A percentile compares a stretch with the other conserved stretches of the same genome.
These are phyloP conservation scores for Lachnellula subtilissima DNA, from an alignment of 2,329 filamentous ascomycete genomes.

Conservation along the genomic window DNA sequence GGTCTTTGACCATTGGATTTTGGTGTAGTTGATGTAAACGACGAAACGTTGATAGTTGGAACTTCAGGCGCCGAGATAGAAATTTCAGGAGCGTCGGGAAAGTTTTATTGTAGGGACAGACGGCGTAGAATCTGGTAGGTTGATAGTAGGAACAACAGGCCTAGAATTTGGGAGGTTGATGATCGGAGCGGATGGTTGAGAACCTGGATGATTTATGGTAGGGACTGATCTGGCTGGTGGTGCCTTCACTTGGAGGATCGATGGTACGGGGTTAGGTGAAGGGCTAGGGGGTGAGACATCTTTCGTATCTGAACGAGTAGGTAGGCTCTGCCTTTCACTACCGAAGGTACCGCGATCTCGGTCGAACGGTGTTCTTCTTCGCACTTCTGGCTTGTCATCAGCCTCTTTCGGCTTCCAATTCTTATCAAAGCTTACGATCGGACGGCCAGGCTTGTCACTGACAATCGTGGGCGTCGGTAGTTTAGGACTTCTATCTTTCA, in stretches of 20 bases:
- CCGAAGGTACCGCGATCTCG: conserved; percentile 15
- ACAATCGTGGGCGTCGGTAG: conserved; percentile 86
- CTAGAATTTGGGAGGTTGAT: conserved; percentile 17
- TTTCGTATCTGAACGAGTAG: conserved; percentile 25
- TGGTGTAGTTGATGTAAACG: conserved; percentile 11
- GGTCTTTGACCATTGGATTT: conserved; percentile 23
- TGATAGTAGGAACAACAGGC: conserved; percentile 15
- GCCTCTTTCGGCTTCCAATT: conserved; percentile 65
- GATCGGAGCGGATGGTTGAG: conserved; percentile 17
- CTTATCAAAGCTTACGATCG: conserved; percentile 94
- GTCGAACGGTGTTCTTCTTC: conserved; percentile 31
- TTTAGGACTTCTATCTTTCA: conserved; percentile 81
- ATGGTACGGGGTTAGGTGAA: conserved; percentile 37
- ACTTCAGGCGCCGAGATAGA: conserved; percentile 25
- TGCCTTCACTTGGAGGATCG: conserved; percentile 43
- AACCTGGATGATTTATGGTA: conserved; percentile 44
- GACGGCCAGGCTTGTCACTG: conserved; percentile 82
- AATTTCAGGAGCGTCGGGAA: conserved; percentile 26
- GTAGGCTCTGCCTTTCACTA: conserved; percentile 24
- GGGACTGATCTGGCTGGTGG: conserved; percentile 36
- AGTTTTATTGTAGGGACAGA: conserved; percentile 30
- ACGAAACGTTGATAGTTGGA: conserved; percentile 46
- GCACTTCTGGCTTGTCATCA: conserved; percentile 61
- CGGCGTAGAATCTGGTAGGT: conserved; percentile 37
- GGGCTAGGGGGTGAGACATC: conserved; percentile 30